A percentile compares a stretch with the other conserved stretches of the same genome.
Evolutionary conservation across 2,329 filamentous ascomycete genomes (phyloP).

Genomic region (Phialophora verrucosa): DNA sequence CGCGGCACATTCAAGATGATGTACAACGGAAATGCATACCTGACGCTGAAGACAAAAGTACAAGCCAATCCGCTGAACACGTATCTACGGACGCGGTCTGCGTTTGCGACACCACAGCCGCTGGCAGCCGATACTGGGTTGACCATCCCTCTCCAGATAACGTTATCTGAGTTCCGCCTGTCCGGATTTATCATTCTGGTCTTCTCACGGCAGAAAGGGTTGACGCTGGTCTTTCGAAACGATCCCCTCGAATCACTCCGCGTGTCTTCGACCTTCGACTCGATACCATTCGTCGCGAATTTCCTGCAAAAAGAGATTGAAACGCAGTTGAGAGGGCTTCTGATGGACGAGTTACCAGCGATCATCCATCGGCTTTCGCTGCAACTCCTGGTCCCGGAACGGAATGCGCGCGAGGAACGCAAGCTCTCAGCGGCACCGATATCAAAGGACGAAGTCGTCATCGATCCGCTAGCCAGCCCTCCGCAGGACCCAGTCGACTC

Average conservation of each 20-base stretch:
- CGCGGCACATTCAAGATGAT: conserved; percentile 99
- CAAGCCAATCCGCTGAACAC: conserved; percentile 98
- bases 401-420: conserved; percentile 69
- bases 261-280: conserved; percentile 98
- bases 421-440: conserved; percentile 59
- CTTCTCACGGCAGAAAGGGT: conserved; percentile 95
- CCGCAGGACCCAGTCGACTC: conserved; percentile 82
- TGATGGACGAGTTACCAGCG: conserved; percentile 97
- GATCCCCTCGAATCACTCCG: conserved; percentile 97
- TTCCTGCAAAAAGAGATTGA: conserved; percentile 97
- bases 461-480: conserved; percentile 81
- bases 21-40: conserved; percentile 91
- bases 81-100: conserved; percentile 87
- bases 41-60: conserved; percentile 93
- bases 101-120: conserved; percentile 90
- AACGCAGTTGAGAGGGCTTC: conserved; percentile 84
- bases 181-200: conserved; percentile 97
- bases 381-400: conserved; percentile 87
- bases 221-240: conserved; percentile 96
- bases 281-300: conserved; percentile 96
- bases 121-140: conserved; percentile 84
- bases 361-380: conserved; percentile 94
- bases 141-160: conserved; percentile 97
- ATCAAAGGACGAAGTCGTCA: conserved; percentile 63
- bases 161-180: conserved; percentile 90